A percentile compares a stretch with the other conserved stretches of the same genome.
phyloP scores from a whole-genome alignment of 805 yeast genomes.

The Wickerhamiella brachini region DNA sequence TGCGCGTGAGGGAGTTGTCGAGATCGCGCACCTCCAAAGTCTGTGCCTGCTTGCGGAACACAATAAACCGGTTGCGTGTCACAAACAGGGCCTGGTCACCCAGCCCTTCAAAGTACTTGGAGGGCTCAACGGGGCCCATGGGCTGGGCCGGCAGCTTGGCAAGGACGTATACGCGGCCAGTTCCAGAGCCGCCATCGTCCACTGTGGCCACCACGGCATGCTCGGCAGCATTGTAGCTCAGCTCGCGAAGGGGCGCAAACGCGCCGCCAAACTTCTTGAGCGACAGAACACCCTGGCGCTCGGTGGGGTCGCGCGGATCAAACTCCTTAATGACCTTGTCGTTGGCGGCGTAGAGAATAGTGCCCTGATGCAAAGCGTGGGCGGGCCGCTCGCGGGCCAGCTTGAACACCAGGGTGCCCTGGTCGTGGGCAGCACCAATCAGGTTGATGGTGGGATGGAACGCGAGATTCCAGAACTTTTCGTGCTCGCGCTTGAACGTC shows the following conservation, averaged over 20 bases:
- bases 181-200: slow-evolving; percentile 35
- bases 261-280: slow-evolving; percentile 72
- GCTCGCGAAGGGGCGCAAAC: slow-evolving; percentile 72
- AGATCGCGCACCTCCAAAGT: slow-evolving; percentile 74
- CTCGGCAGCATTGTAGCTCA: slow-evolving; percentile 88
- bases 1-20: slow-evolving; percentile 67
- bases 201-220: slow-evolving; percentile 72
- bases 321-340: slow-evolving; percentile 78
- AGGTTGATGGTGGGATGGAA: slow-evolving; percentile 83
- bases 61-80: slow-evolving; percentile 88
- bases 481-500: slow-evolving; percentile 85
- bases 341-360: slow-evolving; percentile 58
- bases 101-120: slow-evolving; percentile 62
- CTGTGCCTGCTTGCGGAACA: slow-evolving; percentile 49
- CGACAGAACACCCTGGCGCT: slow-evolving; percentile 65
- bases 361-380: slow-evolving; percentile 56
- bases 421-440: slow-evolving; percentile 93
- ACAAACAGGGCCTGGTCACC: slow-evolving; percentile 82
- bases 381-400: slow-evolving; percentile 97
- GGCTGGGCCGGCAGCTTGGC: slow-evolving; percentile 71
- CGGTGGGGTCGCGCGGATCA: slow-evolving; percentile 46
- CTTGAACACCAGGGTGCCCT: slow-evolving; percentile 96
- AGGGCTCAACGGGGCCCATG: slow-evolving; percentile 88
- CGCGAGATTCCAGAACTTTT: slow-evolving; percentile 86
- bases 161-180: slow-evolving; percentile 42